Evolutionary conservation across 352 stramenopile species (phyloP), one percentile per base, ranked within the genome.

Genomic region (Elongisporangium undulatum): DNA sequence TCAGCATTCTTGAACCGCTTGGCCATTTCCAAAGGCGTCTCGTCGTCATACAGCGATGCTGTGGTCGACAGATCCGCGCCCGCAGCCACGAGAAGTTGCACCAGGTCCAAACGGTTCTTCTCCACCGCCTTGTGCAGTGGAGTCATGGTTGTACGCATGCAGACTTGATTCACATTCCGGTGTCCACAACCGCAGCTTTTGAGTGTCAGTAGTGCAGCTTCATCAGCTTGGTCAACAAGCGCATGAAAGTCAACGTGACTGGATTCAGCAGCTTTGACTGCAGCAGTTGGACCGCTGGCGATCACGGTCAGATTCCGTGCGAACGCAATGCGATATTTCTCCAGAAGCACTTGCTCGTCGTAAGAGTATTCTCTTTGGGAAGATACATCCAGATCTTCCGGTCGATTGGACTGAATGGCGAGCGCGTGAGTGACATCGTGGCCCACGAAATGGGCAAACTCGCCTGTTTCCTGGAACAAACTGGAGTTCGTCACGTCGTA

Each of bases 61-160:
- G 64, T 57, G 13, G 72, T 75, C 10, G 66, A 48, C 1, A 74
- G 23, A 57, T 87, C 59, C 9, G 79, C 79, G 21, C 79, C 76
- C 26, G 70, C 68, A 56, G 54, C 9, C 19, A 89, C 50, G 9
- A 89, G 58, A 49, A 77, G 59, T 39, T 70, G 59, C 2, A 85
- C 77, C n/a, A 89, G 59, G 20, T 79, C 75, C 29, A 81, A 51
- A 10, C 69, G 71, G 45, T 82, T 70, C 61, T 79, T 82, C 56
- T 89, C 79, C 48, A 89, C 77, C 7, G 79, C 79, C 62, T 85
- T 85, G 57, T 89, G 79, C 26, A 89, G 34, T n/a, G 74, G 71
- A 17, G 79, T 85, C 76, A 89, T 85, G 34, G 65, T 81, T 16
- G 76, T 83, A 13, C 79, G 79, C 59, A 63, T 1, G 55, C 79